Evolutionary conservation across 768 basidiomycete genomes (phyloP), one percentile per base, ranked within the genome.

Genomic region (Boletellus sp.): DNA sequence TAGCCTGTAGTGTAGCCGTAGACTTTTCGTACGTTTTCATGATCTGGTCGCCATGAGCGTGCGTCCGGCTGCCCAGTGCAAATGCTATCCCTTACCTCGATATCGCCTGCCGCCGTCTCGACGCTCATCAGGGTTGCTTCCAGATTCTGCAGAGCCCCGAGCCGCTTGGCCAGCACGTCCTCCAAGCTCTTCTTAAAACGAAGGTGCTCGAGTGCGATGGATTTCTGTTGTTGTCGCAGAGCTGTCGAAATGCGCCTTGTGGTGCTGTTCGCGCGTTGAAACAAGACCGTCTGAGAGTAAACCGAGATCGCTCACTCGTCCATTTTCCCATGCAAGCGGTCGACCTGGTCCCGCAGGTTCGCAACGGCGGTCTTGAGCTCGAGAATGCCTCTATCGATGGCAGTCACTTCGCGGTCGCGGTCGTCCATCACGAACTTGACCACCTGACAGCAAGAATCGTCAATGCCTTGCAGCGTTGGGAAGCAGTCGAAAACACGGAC

Each of bases 11-110:
- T 0, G 94, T 93, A 6, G 78, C 67, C 0, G 91, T 85, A 6
- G 93, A 94, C 3, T 84, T 82, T 67, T 90, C 80, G 63, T 95
- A 98, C 0, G 84, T 80, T 56, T 79, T 80, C 81, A 98, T 83
- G 43, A 96, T 88, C 91, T 94, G 50, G 43, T 45, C 17, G 1
- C 1, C 12, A 24, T 47, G 22, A 54, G 49, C 44, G 44, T 28
- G 3, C 41, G 3, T 7, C 24, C 34, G 17, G 33, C 44, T 12
- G n/a, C 36, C 38, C 37, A 48, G 11, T 34, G 19, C 15, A 38
- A 39, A 50, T n/a, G 17, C 23, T 13, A 28, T 62, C 72, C 28
- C 37, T 47, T 62, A 94, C 94, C 75, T 92, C 85, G 11, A 94
- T 76, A 66, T 97, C 89, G 3, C 85, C 86, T 24, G 89, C 89